A percentile compares a stretch with the other conserved stretches of the same genome.
Evolutionary conservation across 2,329 filamentous ascomycete genomes (phyloP).

Genomic region (Aureobasidium sp.): DNA sequence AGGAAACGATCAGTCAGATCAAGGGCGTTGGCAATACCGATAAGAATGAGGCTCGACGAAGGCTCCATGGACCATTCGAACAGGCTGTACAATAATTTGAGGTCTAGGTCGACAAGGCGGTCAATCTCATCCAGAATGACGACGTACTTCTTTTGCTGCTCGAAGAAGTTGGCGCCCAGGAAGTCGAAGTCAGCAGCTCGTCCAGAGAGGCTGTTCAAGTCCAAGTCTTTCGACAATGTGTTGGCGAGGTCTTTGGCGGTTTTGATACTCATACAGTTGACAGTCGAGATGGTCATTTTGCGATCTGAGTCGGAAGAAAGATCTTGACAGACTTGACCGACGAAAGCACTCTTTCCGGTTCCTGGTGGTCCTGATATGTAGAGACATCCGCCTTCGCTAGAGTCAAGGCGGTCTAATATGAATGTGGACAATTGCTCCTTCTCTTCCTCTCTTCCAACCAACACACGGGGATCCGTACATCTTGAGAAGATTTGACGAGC

Average conservation of each 20-base stretch:
- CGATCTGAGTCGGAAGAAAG: slow-evolving; percentile 41
- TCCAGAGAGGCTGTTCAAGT: slow-evolving; percentile 48
- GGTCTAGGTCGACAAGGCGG: slow-evolving; percentile 77
- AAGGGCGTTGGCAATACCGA: slow-evolving; percentile 92
- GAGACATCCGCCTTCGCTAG: slow-evolving; percentile 64
- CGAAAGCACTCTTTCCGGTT: slow-evolving; percentile 92
- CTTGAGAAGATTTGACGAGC: slow-evolving; percentile 82
- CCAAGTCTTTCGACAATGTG: slow-evolving; percentile 63
- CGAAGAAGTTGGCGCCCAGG: slow-evolving; percentile 61
- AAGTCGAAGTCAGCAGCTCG: slow-evolving; percentile 59
- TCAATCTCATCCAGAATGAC: slow-evolving; percentile 93
- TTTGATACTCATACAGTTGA: slow-evolving; percentile 98
- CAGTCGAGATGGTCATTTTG: slow-evolving; percentile 59
- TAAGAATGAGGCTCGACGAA: slow-evolving; percentile 67
- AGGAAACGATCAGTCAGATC: slow-evolving; percentile 93
- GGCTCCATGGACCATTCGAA: slow-evolving; percentile 91
- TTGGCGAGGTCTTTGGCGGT: slow-evolving; percentile 76
- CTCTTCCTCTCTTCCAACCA: slow-evolving; percentile 69
- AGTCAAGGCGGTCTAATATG: slow-evolving; percentile 53
- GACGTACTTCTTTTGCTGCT: slow-evolving; percentile 53
- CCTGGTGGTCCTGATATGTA: slow-evolving; percentile 95
- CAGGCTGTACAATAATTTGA: slow-evolving; percentile 83
- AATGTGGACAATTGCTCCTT: slow-evolving; percentile 59
- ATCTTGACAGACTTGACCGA: slow-evolving; percentile 65
- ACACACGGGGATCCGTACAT: slow-evolving; percentile 61